Evolutionary conservation across 208 protist genomes (phyloP), one percentile per base, ranked within the genome.

Genomic region (Acanthamoeba healyi): DNA sequence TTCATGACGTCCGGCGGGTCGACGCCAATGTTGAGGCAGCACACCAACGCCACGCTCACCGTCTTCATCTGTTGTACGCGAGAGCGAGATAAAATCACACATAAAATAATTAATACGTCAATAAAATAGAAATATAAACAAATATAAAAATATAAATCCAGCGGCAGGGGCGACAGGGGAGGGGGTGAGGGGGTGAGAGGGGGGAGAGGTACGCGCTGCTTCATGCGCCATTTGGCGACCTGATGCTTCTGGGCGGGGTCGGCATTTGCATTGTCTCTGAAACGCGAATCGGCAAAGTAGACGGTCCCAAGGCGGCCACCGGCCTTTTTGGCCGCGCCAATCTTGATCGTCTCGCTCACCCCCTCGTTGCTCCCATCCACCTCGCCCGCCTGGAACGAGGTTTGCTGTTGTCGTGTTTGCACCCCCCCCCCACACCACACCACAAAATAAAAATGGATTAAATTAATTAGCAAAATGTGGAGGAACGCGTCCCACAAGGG

Each of bases 1-100:
- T 98, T 98, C 4, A 98, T 96, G 63, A 99, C 98, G 95, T 99
- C 99, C 10, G 99, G 99, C 44, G 99, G 99, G 96, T 99, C 99
- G 84, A 98, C 98, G 79, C 99, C 99, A 92, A 99, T 99, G 96
- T 99, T 99, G 9, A 99, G 97, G 96, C 99, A 99, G 32, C 99
- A 77, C 44, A 99, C 96, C 3, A 99, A 95, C 40, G 98, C 96
- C 15, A 98, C 97, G 58, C 98, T 95, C 44, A 97, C 94, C 22
- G 98, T 98, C 82, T 97, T 97, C 96, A 98, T 98, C 96, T 97
- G 32, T 42, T n/a, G n/a, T n/a, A n/a, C n/a, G n/a, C n/a, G n/a
- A n/a, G n/a, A n/a, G n/a, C n/a, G n/a, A n/a, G n/a, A n/a, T 36
- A 10, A 58, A 5, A 19, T 81, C 9, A n/a, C 74, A 84, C n/a